Conservation (phyloP, 192 early-diverging fungal species). For the Chytriomyces confervae region DNA sequence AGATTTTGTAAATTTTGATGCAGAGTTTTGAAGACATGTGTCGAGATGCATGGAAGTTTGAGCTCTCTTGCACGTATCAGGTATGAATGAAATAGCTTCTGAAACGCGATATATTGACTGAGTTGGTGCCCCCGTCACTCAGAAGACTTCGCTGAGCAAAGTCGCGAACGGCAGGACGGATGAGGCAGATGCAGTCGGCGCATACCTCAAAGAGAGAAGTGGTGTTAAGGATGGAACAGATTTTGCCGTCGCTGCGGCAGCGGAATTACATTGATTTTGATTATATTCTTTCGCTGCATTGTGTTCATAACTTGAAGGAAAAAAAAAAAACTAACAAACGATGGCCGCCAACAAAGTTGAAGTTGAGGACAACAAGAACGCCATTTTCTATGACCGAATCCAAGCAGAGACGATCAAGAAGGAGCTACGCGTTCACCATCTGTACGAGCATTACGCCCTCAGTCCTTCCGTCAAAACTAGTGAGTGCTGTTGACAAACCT, state of each 20-base stretch:
- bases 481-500: constrained; percentile 7
- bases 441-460: constrained; percentile 45
- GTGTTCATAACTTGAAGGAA: too few relatives aligned
- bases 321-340: too few relatives aligned
- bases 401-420: constrained; percentile 49
- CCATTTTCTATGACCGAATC: constrained; percentile 40
- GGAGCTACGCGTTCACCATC: constrained; percentile 38
- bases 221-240: too few relatives aligned
- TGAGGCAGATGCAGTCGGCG: too few relatives aligned
- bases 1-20: background rate
- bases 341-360: background rate
- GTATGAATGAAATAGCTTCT: background rate
- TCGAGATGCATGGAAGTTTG: constrained; percentile 31
- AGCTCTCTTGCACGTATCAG: background rate
- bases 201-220: too few relatives aligned
- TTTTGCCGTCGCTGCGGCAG: background rate
- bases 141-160: too few relatives aligned
- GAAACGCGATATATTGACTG: too few relatives aligned
- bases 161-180: too few relatives aligned
- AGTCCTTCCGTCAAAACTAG: constrained; percentile 43
- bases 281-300: too few relatives aligned
- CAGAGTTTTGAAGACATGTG: constrained; percentile 30
- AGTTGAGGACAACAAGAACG: constrained; percentile 32
- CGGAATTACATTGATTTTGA: background rate
- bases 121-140: too few relatives aligned